Base-by-base conservation (phyloP, 306 rosid species). In the Cucurbita argyrosperma region DNA sequence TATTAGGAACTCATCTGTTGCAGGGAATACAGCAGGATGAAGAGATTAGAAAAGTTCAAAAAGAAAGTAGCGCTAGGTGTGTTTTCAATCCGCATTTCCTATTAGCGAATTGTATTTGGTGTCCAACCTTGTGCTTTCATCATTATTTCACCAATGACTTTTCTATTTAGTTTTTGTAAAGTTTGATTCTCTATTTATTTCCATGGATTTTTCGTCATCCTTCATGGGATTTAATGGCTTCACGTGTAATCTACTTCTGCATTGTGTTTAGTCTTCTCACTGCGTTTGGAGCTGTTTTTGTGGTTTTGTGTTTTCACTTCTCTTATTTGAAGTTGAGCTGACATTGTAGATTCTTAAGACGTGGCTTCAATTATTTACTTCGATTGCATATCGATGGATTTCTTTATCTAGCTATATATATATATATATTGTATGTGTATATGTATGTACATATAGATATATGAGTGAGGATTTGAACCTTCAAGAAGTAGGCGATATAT, bases 51-150 rank as follows among this genome's bases (percentile, higher is more conserved):
- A 88, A 85, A 79, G 60, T 85, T 72, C 94, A 85, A 82, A 84
- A 51, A 50, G 98, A 89, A 82, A 88, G 78, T 35, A 87, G 81
- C 50, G 81, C 88, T 14, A 89, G 98, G 98, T 94, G 80, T 38
- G 66, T 75, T 62, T 37, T 45, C n/a, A 68, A 68, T 64, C 50
- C 38, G 14, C 0, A 16, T 35, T 37, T 13, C 5, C 68, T 47
- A 3, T 14, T 13, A 37, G 1, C 5, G 21, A 37, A 37, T 61
- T 61, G 47, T 61, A 38, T 61, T 61, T 38, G 12, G 12, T 61
- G 47, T 61, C 23, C 10, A 37, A 61, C 19, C 67, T 61, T 37
- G 18, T 30, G 11, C 14, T 61, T 30, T 61, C 47, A 0, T 5
- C 6, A 4, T 7, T 63, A 19, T 35, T 39, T 63, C 30, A 63